Evolutionary conservation across 176 grass and related monocot genomes (phyloP).

Genomic region (Carex pumila): DNA sequence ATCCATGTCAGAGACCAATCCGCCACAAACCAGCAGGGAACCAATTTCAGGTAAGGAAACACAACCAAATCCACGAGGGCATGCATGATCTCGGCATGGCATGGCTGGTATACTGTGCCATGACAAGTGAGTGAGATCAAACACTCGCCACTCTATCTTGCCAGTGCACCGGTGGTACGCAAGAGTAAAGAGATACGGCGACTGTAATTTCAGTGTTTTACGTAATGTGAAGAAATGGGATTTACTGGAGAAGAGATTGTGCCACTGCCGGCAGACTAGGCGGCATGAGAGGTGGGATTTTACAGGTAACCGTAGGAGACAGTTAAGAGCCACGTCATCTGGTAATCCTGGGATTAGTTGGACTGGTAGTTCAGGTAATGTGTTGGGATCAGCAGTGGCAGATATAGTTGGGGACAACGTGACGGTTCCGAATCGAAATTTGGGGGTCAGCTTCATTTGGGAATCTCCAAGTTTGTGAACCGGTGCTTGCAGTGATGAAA

Average conservation of each 20-base stretch:
- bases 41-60: constrained; percentile 46
- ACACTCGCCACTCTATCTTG: constrained; percentile 90
- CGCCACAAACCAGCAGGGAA: constrained; percentile 76
- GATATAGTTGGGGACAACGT: not conserved
- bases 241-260: constrained; percentile 53
- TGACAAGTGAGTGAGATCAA: constrained; percentile 52
- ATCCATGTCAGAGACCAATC: constrained; percentile 93
- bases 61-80: constrained; percentile 81
- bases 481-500: constrained; percentile 67
- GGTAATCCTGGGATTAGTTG: constrained; percentile 74
- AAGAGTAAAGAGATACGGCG: constrained; percentile 65
- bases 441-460: constrained; percentile 69
- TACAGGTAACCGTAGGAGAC: constrained; percentile 74
- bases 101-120: constrained; percentile 91
- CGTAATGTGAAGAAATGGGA: constrained; percentile 52
- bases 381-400: not conserved
- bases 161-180: constrained; percentile 94
- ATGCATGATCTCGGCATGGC: constrained; percentile 71
- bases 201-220: constrained; percentile 35
- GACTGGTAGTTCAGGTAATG: constrained; percentile 12
- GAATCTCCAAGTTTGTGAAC: constrained; percentile 84
- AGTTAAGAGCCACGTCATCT: constrained; percentile 74
- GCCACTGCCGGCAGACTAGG: constrained; percentile 75
- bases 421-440: constrained; percentile 44
- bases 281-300: constrained; percentile 42